Evolutionary conservation across 202 grass and related monocot genomes (phyloP).

Genomic region (Schoenoplectus tabernaemontani): DNA sequence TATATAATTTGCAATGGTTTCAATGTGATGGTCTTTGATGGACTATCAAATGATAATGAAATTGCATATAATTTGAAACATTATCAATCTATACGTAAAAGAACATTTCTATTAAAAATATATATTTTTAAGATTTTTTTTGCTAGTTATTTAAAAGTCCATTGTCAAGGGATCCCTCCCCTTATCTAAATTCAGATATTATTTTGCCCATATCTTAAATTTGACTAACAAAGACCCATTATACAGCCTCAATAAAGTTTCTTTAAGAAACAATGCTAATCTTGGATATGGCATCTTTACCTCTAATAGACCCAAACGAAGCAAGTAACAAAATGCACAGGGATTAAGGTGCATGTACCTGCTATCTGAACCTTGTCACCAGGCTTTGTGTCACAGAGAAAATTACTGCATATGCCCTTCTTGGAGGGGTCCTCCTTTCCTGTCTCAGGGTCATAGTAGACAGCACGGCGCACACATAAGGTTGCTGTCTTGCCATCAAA

Average conservation of each 20-base stretch:
- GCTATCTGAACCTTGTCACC: constrained; percentile 77
- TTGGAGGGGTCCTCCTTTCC: constrained; percentile 78
- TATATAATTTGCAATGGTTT: too few species aligned
- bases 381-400: constrained; percentile 77
- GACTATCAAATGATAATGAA: too few species aligned
- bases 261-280: not conserved
- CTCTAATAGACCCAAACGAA: not conserved
- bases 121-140: too few species aligned
- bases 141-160: too few species aligned
- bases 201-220: not conserved
- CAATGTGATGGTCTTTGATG: too few species aligned
- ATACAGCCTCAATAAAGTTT: not conserved
- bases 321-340: not conserved
- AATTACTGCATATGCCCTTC: constrained; percentile 92
- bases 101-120: too few species aligned
- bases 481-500: constrained; percentile 77
- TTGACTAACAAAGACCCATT: not conserved
- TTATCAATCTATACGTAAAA: too few species aligned
- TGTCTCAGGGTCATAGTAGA: constrained; percentile 87
- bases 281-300: not conserved
- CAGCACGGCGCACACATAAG: constrained; percentile 73
- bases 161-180: too few species aligned
- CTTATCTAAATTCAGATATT: not conserved
- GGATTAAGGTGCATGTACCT: constrained; percentile 32
- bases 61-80: too few species aligned